Conservation (phyloP, 805 yeast genomes). For the Huiozyma sinensis region DNA sequence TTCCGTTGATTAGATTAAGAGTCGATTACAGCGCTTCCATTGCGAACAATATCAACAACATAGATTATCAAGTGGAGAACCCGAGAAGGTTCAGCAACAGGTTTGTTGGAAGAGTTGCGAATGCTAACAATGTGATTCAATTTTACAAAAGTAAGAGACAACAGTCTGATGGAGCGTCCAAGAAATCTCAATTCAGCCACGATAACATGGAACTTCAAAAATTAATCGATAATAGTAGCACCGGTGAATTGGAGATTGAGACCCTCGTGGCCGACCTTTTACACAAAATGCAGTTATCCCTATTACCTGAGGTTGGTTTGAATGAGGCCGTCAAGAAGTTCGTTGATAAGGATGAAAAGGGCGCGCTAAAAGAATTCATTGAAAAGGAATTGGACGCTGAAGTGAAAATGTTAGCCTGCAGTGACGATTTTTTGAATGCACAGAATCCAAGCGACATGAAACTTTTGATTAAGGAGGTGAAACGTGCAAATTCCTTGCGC, state of each 20-base stretch:
- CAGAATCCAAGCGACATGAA: slow-evolving; percentile 35
- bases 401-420: slow-evolving; percentile 36
- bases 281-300: slow-evolving; percentile 48
- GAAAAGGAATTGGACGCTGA: slow-evolving; percentile 45
- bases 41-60: slow-evolving; percentile 6
- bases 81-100: slow-evolving; percentile 80
- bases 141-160: slow-evolving; percentile 43
- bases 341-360: slow-evolving; percentile 76
- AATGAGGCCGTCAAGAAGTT: slow-evolving; percentile 60
- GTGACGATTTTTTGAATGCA: slow-evolving; percentile 31
- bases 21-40: slow-evolving; percentile 70
- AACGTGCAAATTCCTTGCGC: slow-evolving; percentile 20
- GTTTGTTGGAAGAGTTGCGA: slow-evolving; percentile 86
- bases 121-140: slow-evolving; percentile 74
- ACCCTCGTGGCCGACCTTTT: slow-evolving; percentile 53
- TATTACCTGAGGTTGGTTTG: slow-evolving; percentile 69
- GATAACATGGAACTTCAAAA: slow-evolving; percentile 2
- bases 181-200: background rate
- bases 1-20: slow-evolving; percentile 71
- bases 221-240: slow-evolving; percentile 10
- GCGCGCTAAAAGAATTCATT: slow-evolving; percentile 54
- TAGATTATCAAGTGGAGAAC: slow-evolving; percentile 82
- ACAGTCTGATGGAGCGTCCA: slow-evolving; percentile 4
- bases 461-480: slow-evolving; percentile 34
- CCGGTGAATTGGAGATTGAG: slow-evolving; percentile 44